phyloP scores from a whole-genome alignment of 192 early-diverging fungal genomes.

The Backusella psychrophila region DNA sequence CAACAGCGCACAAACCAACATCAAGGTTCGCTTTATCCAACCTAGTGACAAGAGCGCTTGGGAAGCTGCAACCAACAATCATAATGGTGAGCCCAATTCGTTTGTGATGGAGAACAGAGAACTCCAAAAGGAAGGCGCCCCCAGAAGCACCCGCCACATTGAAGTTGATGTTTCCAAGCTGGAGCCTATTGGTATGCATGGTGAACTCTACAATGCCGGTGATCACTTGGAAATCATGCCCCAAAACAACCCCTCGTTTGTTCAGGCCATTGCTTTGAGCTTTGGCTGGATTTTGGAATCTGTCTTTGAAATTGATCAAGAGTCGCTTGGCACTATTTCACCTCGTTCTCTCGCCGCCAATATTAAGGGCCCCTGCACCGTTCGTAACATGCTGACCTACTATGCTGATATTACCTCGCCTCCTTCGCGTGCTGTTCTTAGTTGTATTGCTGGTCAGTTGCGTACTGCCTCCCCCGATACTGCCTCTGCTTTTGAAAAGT shows the following conservation, averaged over 20 bases:
- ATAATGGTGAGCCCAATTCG: slow-evolving; percentile 20
- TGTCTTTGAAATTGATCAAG: slow-evolving; percentile 43
- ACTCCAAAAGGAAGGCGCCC: slow-evolving; percentile 35
- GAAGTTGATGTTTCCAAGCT: slow-evolving; percentile 26
- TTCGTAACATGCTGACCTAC: slow-evolving; percentile 45
- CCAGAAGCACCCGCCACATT: slow-evolving; percentile 43
- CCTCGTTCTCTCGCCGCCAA: slow-evolving; percentile 45
- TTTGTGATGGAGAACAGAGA: slow-evolving; percentile 34
- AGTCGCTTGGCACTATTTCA: slow-evolving; percentile 16
- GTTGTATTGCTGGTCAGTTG: slow-evolving; percentile 35
- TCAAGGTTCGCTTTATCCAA: slow-evolving; percentile 18
- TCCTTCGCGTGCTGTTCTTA: slow-evolving; percentile 35
- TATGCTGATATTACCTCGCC: slow-evolving; percentile 48
- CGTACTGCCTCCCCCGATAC: slow-evolving; percentile 33
- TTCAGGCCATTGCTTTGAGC: slow-evolving; percentile 39
- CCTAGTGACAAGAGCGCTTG: slow-evolving; percentile 14
- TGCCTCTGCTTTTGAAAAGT: slow-evolving; percentile 26
- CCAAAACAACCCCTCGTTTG: slow-evolving; percentile 35
- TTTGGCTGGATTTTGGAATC: slow-evolving; percentile 49
- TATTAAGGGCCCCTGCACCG: slow-evolving; percentile 43
- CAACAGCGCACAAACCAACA: background rate
- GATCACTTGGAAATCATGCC: slow-evolving; percentile 55
- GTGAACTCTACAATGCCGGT: slow-evolving; percentile 39
- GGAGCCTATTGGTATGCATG: slow-evolving; percentile 16
- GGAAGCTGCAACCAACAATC: slow-evolving; percentile 8